These are phyloP conservation scores for Phoma herbarum DNA, from an alignment of 2,329 filamentous ascomycete genomes.

Conservation along the genomic window DNA sequence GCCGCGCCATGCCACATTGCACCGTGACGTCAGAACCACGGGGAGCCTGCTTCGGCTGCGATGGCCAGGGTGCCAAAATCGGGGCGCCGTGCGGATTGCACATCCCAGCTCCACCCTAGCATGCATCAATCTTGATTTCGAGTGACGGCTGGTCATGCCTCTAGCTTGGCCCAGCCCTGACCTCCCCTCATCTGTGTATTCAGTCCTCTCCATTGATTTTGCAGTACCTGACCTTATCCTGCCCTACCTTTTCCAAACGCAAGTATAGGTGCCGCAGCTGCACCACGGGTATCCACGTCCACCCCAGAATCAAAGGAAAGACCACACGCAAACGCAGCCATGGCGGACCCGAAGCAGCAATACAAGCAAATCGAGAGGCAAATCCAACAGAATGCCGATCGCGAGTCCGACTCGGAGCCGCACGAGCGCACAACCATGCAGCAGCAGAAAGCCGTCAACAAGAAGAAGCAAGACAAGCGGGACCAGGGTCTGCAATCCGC, in stretches of 20 bases:
- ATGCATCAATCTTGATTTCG: conserved; percentile 52
- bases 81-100: conserved; percentile 26
- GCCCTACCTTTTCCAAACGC: conserved; percentile 6
- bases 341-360: conserved; percentile 38
- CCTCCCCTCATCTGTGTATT: conserved; percentile 21
- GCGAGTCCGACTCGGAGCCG: conserved; percentile 44
- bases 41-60: conserved; percentile 18
- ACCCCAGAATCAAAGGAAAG: conserved; percentile 14
- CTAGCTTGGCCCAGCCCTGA: conserved; percentile 22
- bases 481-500: conserved; percentile 53
- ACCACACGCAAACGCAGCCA: conserved; percentile 24
- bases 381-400: conserved; percentile 18
- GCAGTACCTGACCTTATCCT: conserved; percentile 7
- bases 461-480: conserved; percentile 51
- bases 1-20: conserved; percentile 12
- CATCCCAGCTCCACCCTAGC: conserved; percentile 32
- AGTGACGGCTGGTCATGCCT: conserved; percentile 25
- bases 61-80: conserved; percentile 14
- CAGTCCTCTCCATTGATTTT: conserved; percentile 17
- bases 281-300: conserved; percentile 13
- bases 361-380: conserved; percentile 1
- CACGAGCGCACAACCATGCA: conserved; percentile 56
- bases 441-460: conserved; percentile 57
- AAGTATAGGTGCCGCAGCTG: conserved; percentile 20
- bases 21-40: conserved; percentile 36